phyloP scores from a whole-genome alignment of 306 rosid genomes.

The Citrullus mucosospermus region DNA sequence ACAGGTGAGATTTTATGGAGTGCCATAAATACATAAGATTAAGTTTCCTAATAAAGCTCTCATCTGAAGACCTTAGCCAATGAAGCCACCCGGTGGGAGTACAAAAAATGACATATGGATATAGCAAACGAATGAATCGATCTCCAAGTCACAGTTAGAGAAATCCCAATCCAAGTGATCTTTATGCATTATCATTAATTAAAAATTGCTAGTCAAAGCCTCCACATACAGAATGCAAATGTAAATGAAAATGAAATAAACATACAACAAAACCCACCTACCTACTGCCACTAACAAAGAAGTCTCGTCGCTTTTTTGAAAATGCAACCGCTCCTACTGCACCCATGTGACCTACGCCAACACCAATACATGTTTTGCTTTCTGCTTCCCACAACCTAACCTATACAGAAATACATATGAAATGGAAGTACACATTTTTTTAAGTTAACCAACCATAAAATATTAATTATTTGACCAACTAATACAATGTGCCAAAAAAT shows the following conservation, averaged over 20 bases:
- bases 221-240: neutral
- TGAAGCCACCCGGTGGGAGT: neutral
- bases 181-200: neutral
- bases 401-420: constrained; percentile 22
- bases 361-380: constrained; percentile 65
- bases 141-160: neutral
- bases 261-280: constrained; percentile 15
- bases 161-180: neutral
- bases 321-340: constrained; percentile 90
- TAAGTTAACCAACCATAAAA: neutral
- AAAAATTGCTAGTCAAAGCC: neutral
- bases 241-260: neutral
- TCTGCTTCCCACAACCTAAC: constrained; percentile 93
- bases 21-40: no score
- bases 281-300: constrained; percentile 96
- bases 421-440: neutral
- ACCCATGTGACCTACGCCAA: constrained; percentile 78
- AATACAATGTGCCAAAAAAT: neutral
- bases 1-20: no score
- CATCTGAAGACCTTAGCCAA: no score
- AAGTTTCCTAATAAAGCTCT: no score
- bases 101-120: neutral
- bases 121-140: neutral
- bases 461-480: neutral
- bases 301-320: constrained; percentile 54